Percentiles rank a stretch among this genome's conserved stretches.
Conservation (phyloP, 345 rosid species). For the Arabidopsis arenosa region DNA sequence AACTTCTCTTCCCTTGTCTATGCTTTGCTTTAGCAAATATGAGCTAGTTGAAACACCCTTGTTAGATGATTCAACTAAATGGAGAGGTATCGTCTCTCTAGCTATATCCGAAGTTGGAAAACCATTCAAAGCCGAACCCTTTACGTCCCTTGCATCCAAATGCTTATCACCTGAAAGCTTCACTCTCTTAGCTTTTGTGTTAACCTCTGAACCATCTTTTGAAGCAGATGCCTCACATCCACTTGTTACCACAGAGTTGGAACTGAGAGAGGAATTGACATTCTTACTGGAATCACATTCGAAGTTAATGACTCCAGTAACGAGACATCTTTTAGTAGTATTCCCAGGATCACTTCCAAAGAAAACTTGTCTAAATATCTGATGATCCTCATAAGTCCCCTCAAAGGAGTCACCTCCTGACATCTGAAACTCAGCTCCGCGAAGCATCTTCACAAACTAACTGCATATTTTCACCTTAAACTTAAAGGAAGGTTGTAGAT, state of each 20-base stretch:
- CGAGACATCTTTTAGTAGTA: slow-evolving; percentile 54
- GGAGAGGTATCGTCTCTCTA: slow-evolving; percentile 49
- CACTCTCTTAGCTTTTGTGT: slow-evolving; percentile 52
- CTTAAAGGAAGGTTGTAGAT: not conserved
- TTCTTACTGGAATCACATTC: slow-evolving; percentile 54
- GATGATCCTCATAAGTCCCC: slow-evolving; percentile 62
- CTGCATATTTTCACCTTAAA: slow-evolving; percentile 35
- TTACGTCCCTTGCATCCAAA: slow-evolving; percentile 40
- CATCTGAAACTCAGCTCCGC: slow-evolving; percentile 43
- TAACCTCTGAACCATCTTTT: slow-evolving; percentile 48
- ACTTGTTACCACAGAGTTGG: slow-evolving; percentile 65
- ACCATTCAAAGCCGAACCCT: slow-evolving; percentile 32
- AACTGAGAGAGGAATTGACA: slow-evolving; percentile 48
- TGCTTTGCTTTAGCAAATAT: slow-evolving; percentile 57
- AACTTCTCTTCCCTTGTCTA: slow-evolving; percentile 40
- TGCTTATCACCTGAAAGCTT: slow-evolving; percentile 50
- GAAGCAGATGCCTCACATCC: slow-evolving; percentile 52
- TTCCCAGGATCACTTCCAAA: slow-evolving; percentile 51
- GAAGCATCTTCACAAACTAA: slow-evolving; percentile 50
- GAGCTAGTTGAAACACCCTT: slow-evolving; percentile 62
- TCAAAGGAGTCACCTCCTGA: slow-evolving; percentile 59
- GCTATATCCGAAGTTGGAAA: slow-evolving; percentile 39
- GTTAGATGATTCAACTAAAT: slow-evolving; percentile 66
- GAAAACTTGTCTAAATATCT: slow-evolving; percentile 63
- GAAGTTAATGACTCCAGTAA: slow-evolving; percentile 55